Percentiles rank a stretch among this genome's conserved stretches.
These are phyloP conservation scores for Hyphodiscus hymeniophilus DNA, from an alignment of 495 filamentous ascomycete species.

Conservation along the genomic window DNA sequence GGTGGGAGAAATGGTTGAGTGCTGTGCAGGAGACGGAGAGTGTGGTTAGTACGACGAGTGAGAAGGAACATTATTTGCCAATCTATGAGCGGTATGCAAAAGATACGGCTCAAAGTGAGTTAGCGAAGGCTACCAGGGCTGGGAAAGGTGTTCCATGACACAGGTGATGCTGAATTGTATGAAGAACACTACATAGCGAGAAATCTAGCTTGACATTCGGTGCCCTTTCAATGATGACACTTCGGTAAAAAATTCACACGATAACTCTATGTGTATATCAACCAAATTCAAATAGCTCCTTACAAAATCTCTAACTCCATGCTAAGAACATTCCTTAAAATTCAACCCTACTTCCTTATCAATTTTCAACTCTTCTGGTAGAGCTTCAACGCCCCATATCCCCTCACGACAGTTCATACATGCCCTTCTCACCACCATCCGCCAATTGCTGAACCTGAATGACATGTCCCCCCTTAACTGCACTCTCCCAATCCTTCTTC, in stretches of 20 bases:
- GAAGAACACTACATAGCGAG: too few species aligned
- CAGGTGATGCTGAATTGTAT: too few species aligned
- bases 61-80: slow-evolving; percentile 49
- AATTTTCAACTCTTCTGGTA: too few species aligned
- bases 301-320: too few species aligned
- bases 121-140: slow-evolving; percentile 57
- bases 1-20: slow-evolving; percentile 53
- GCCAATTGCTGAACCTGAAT: slow-evolving; percentile 14
- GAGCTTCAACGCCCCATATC: too few species aligned
- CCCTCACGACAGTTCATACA: slow-evolving; percentile 16
- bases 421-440: slow-evolving; percentile 12
- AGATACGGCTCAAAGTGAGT: slow-evolving; percentile 59
- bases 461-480: slow-evolving; percentile 12
- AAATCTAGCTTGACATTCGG: too few species aligned
- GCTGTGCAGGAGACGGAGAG: slow-evolving; percentile 48
- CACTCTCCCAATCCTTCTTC: slow-evolving; percentile 19
- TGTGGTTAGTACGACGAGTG: slow-evolving; percentile 53
- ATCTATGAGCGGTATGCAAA: slow-evolving; percentile 67
- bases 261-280: too few species aligned
- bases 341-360: too few species aligned
- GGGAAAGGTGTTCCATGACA: slow-evolving; percentile 57
- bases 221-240: too few species aligned
- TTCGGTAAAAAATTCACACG: too few species aligned
- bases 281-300: too few species aligned
- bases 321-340: too few species aligned